phyloP scores from a whole-genome alignment of 1,284 basidiomycete genomes.

The Irpex sp. region DNA sequence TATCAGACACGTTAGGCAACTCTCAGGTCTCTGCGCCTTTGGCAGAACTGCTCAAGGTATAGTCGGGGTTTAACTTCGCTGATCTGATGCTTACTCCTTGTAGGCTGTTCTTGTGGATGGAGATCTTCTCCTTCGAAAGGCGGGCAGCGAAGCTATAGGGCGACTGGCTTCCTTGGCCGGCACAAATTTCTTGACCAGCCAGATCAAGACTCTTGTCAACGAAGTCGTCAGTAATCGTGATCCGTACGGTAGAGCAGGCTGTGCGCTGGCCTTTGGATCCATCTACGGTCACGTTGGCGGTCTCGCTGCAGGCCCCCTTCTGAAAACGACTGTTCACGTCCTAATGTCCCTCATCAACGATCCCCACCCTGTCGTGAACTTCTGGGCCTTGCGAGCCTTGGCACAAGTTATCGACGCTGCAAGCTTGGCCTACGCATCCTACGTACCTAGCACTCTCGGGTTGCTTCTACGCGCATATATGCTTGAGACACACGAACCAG shows the following conservation, averaged over 20 bases:
- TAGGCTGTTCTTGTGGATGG: conserved; percentile 82
- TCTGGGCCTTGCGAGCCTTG: conserved; percentile 86
- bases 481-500: conserved; percentile 89
- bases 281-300: conserved; percentile 94
- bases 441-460: conserved; percentile 85
- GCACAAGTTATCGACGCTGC: conserved; percentile 89
- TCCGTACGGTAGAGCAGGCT: conserved; percentile 91
- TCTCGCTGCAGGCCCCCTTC: conserved; percentile 87
- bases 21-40: conserved; percentile 67
- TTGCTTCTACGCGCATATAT: conserved; percentile 91
- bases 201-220: conserved; percentile 91
- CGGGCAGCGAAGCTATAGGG: conserved; percentile 90
- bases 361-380: conserved; percentile 96
- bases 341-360: conserved; percentile 95
- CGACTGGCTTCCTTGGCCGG: conserved; percentile 83
- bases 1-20: conserved; percentile 68
- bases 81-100: neutral
- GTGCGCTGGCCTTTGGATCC: conserved; percentile 90
- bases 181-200: conserved; percentile 80
- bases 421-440: conserved; percentile 88
- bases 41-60: conserved; percentile 75
- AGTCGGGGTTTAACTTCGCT: neutral
- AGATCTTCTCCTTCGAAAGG: conserved; percentile 73
- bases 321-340: conserved; percentile 96
- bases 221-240: conserved; percentile 97